Conservation (phyloP, 78 protist genomes). For the Dictyostelium firmibasis region DNA sequence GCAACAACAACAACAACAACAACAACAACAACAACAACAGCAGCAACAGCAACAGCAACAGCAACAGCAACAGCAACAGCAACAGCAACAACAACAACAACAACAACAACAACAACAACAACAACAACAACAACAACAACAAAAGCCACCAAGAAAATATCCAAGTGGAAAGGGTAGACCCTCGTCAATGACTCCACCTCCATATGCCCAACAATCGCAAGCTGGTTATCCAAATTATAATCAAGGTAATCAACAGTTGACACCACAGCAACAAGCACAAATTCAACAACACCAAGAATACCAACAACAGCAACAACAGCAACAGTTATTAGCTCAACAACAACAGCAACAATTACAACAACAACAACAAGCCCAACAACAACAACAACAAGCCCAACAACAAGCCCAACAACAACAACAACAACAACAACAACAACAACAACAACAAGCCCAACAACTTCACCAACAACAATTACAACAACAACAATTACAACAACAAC, state of each 20-base stretch:
- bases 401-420: neutral
- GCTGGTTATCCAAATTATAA: neutral
- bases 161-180: neutral
- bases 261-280: constrained; percentile 5
- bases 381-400: neutral
- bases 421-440: neutral
- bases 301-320: constrained; percentile 18
- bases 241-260: neutral
- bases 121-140: neutral
- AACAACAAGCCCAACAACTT: neutral
- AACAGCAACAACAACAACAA: neutral
- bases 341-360: constrained; percentile 4
- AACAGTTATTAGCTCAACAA: constrained; percentile 34
- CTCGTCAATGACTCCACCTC: neutral
- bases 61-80: neutral
- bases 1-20: neutral
- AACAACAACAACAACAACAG: neutral
- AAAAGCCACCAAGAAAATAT: neutral
- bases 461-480: neutral
- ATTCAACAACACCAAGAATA: constrained; percentile 25
- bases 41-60: neutral
- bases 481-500: constrained; percentile 1
- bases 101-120: neutral
- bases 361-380: neutral
- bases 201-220: neutral